Percentiles rank a stretch among this genome's conserved stretches.
Evolutionary conservation across 2,329 filamentous ascomycete species (phyloP).

Genomic region (Penicillium brevicompactum): DNA sequence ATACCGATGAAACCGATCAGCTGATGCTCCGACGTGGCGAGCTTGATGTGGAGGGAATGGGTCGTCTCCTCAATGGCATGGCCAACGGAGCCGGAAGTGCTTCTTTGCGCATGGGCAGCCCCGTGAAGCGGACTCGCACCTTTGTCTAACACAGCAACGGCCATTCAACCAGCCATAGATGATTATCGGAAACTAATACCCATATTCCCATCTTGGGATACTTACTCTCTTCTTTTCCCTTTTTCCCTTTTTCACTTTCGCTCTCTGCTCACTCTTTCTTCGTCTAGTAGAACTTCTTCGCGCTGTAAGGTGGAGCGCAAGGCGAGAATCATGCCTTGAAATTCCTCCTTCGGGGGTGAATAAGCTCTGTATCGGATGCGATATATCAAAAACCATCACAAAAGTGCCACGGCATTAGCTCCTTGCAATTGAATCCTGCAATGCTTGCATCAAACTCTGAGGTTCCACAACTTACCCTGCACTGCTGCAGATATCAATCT

Average conservation of each 20-base stretch:
- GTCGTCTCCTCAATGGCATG: slow-evolving; percentile 49
- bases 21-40: slow-evolving; percentile 45
- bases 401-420: slow-evolving; percentile 12
- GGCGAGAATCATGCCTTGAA: slow-evolving; percentile 55
- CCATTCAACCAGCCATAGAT: slow-evolving; percentile 20
- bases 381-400: slow-evolving; percentile 44
- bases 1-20: slow-evolving; percentile 40
- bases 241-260: neutral
- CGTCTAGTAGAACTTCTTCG: slow-evolving; percentile 34
- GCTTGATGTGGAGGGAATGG: slow-evolving; percentile 52
- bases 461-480: slow-evolving; percentile 11
- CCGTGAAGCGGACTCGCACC: slow-evolving; percentile 39
- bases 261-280: slow-evolving; percentile 4
- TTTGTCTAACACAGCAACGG: slow-evolving; percentile 30
- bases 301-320: slow-evolving; percentile 57
- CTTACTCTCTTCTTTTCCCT: slow-evolving; percentile 9
- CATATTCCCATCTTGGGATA: slow-evolving; percentile 19
- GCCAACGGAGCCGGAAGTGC: slow-evolving; percentile 25
- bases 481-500: slow-evolving; percentile 20
- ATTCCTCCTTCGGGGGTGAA: slow-evolving; percentile 38
- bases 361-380: slow-evolving; percentile 57
- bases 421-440: slow-evolving; percentile 16
- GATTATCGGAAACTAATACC: slow-evolving; percentile 34
- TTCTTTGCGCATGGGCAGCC: slow-evolving; percentile 37
- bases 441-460: slow-evolving; percentile 14